These are phyloP conservation scores for Mycocentrospora acerina DNA, from an alignment of 2,329 filamentous ascomycete genomes.

Conservation along the genomic window DNA sequence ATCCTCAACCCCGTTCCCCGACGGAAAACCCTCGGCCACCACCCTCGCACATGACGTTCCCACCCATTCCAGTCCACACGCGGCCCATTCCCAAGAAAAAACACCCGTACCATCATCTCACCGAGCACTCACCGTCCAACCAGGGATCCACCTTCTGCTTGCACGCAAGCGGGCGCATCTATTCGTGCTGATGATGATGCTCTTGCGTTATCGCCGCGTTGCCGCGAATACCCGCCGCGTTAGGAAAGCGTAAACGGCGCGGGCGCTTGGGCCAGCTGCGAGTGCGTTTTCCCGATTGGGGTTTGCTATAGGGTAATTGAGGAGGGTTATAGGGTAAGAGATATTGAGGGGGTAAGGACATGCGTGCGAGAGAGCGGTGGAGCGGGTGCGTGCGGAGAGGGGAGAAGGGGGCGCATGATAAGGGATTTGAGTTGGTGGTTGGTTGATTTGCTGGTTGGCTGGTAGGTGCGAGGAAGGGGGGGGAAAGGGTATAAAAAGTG, in stretches of 20 bases:
- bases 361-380: too few species aligned
- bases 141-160: constrained; percentile 22
- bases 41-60: too few species aligned
- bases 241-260: constrained; percentile 25
- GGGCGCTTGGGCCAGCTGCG: constrained; percentile 14
- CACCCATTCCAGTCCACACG: too few species aligned
- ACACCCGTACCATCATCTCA: too few species aligned
- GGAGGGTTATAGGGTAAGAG: constrained; percentile 39
- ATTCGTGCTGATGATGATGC: too few species aligned
- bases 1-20: neutral
- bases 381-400: constrained; percentile 9
- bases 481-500: too few species aligned
- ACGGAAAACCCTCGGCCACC: neutral
- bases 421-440: too few species aligned
- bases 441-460: too few species aligned
- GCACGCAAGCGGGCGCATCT: constrained; percentile 12
- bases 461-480: too few species aligned
- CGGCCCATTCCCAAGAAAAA: too few species aligned
- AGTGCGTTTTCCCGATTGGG: constrained; percentile 18
- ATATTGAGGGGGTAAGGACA: too few species aligned
- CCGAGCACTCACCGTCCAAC: too few species aligned
- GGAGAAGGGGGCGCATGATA: constrained; percentile 2
- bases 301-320: constrained; percentile 37
- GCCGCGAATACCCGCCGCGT: constrained; percentile 37
- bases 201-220: neutral